Evolutionary conservation across 2,329 filamentous ascomycete species (phyloP), one percentile per base, ranked within the genome.

Genomic region (Pestalotiopsis sp.): DNA sequence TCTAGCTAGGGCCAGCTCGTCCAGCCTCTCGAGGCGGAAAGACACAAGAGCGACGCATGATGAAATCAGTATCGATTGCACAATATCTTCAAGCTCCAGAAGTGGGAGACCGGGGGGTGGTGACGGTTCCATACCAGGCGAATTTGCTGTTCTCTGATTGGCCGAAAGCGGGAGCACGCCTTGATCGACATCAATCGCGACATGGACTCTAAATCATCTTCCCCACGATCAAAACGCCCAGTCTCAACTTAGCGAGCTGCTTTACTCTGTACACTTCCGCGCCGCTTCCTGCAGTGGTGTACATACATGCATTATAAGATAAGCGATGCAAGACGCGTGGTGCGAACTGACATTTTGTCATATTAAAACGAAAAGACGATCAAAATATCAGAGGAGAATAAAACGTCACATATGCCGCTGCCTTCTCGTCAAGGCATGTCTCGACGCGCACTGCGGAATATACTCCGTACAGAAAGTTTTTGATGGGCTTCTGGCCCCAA

Each of bases 111-210:
- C 1, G 31, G 17, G 45, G 45, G 5, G 45, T 52, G 20, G 45
- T 17, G 45, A n/a, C 17, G 45, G 63, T 49, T 38, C 23, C 49
- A 41, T 57, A 58, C 14, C 11, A 4, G 17, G 12, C 23, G 5
- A 38, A 9, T 38, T 20, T 23, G 13, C 7, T 4, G 23, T n/a
- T 17, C 17, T 20, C 36, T 66, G 63, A 66, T 66, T 66, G 63
- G 63, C 36, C 7, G 45, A 13, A 14, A 56, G 5, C 9, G 41
- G 23, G 13, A 66, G 41, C 63, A 66, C 63, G 63, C 63, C 63
- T 66, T 66, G 63, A 56, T 66, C 63, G 25, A 56, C 63, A 66
- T 66, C 20, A 66, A 66, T 66, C 49, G 63, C 63, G 63, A 66
- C 63, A 66, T 66, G 14, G 63, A 59, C 61, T n/a, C 61, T 39